A percentile compares a stretch with the other conserved stretches of the same genome.
phyloP scores from a whole-genome alignment of 1,284 basidiomycete species.

The Cryptococcus jaspeensis region DNA sequence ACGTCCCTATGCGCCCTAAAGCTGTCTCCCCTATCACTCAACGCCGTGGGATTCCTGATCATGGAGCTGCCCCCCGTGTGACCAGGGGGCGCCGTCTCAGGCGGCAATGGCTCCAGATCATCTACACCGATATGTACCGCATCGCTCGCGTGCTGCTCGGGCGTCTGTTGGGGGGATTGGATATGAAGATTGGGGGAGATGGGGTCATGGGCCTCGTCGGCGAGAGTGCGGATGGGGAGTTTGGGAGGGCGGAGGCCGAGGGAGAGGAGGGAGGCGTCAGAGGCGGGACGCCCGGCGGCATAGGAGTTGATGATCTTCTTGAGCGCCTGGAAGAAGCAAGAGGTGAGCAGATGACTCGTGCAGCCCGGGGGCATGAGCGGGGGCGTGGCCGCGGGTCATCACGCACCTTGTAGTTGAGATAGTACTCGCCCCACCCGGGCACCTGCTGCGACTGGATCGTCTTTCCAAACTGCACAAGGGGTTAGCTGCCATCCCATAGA shows the following conservation, averaged over 20 bases:
- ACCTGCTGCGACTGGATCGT: constrained; percentile 95
- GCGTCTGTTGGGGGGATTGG: background rate
- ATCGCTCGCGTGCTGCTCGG: background rate
- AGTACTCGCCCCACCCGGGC: constrained; percentile 94
- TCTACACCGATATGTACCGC: background rate
- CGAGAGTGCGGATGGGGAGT: constrained; percentile 44
- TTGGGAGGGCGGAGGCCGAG: constrained; percentile 74
- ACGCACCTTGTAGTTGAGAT: constrained; percentile 91
- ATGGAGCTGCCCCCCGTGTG: constrained; percentile 29
- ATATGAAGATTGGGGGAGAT: constrained; percentile 1
- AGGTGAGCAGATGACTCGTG: background rate
- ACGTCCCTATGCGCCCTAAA: constrained; percentile 94
- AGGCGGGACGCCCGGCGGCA: constrained; percentile 77
- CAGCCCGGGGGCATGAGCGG: background rate
- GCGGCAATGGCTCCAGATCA: constrained; percentile 49
- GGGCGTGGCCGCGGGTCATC: too few species aligned
- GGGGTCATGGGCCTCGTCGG: constrained; percentile 4
- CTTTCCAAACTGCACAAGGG: constrained; percentile 88
- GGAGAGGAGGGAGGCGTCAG: constrained; percentile 84
- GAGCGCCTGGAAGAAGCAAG: constrained; percentile 28
- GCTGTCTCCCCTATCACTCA: constrained; percentile 50
- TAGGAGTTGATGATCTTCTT: constrained; percentile 92
- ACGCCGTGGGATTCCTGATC: constrained; percentile 16
- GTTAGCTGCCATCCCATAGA: background rate
- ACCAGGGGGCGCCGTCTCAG: constrained; percentile 45